Conservation (phyloP, 257 asterid genomes). For the Craterostigma plantagineum region DNA sequence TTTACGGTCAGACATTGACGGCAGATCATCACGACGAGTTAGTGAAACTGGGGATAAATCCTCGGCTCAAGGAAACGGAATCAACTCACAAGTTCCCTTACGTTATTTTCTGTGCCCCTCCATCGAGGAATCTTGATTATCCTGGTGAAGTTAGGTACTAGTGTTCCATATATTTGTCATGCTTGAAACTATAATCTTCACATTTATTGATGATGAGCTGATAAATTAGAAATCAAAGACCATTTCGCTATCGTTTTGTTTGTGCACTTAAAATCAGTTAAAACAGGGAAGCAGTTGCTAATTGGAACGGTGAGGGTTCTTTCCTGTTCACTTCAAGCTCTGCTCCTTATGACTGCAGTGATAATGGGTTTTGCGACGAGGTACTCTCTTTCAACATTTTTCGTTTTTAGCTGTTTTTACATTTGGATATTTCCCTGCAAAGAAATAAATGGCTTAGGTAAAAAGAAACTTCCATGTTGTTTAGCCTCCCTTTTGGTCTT, state of each 20-base stretch:
- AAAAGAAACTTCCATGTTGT: not conserved
- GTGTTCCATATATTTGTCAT: not conserved
- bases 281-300: conserved; percentile 66
- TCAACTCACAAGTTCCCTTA: conserved; percentile 44
- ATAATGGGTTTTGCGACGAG: conserved; percentile 85
- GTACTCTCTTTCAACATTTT: too few relatives aligned
- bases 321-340: conserved; percentile 93
- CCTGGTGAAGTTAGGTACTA: conserved; percentile 73
- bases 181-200: too few relatives aligned
- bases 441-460: too few relatives aligned
- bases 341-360: conserved; percentile 75
- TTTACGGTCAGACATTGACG: conserved; percentile 68
- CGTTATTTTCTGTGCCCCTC: conserved; percentile 92
- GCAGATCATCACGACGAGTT: conserved; percentile 75
- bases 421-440: not conserved
- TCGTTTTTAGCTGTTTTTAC: too few relatives aligned
- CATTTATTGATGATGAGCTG: too few relatives aligned
- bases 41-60: conserved; percentile 55
- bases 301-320: conserved; percentile 88
- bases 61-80: conserved; percentile 39
- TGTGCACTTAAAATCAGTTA: conserved; percentile 5
- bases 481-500: conserved; percentile 6
- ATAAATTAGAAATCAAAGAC: too few relatives aligned
- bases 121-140: conserved; percentile 49
- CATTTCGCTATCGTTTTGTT: too few relatives aligned